Conservation (phyloP, 1,284 basidiomycete genomes). For the Malassezia restricta region DNA sequence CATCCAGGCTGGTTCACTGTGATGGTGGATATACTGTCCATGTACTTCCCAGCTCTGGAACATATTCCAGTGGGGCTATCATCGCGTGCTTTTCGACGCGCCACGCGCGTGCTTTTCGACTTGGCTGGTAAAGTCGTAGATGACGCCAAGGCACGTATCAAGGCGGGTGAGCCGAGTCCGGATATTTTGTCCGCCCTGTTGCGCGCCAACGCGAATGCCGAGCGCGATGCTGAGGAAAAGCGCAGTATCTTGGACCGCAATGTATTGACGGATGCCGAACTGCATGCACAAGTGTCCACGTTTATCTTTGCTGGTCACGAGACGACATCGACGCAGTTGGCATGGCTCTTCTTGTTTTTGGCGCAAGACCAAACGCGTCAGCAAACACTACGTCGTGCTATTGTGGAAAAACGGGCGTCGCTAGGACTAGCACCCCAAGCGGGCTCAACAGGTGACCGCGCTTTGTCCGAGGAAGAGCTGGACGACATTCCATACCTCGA, state of each 20-base stretch:
- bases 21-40: conserved; percentile 4
- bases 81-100: conserved; percentile 2
- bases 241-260: conserved; percentile 1
- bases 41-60: conserved; percentile 9
- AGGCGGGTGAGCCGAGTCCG: not conserved
- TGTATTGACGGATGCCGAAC: conserved; percentile 27
- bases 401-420: conserved; percentile 13
- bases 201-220: conserved; percentile 32
- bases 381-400: conserved; percentile 26
- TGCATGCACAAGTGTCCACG: conserved; percentile 35
- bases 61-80: conserved; percentile 6
- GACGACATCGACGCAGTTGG: conserved; percentile 33
- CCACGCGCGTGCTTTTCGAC: not conserved
- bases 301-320: conserved; percentile 42
- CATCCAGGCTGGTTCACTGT: not conserved
- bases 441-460: conserved; percentile 15
- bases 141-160: conserved; percentile 2
- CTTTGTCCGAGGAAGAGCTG: conserved; percentile 27
- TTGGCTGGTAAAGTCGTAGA: conserved; percentile 3
- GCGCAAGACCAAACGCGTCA: conserved; percentile 22
- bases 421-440: not conserved
- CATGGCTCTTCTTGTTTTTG: conserved; percentile 33
- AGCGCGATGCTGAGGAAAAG: conserved; percentile 7
- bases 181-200: conserved; percentile 38
- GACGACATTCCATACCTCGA: conserved; percentile 32